phyloP scores from a whole-genome alignment of 208 protist genomes.

The Wallacemonas collosoma region DNA sequence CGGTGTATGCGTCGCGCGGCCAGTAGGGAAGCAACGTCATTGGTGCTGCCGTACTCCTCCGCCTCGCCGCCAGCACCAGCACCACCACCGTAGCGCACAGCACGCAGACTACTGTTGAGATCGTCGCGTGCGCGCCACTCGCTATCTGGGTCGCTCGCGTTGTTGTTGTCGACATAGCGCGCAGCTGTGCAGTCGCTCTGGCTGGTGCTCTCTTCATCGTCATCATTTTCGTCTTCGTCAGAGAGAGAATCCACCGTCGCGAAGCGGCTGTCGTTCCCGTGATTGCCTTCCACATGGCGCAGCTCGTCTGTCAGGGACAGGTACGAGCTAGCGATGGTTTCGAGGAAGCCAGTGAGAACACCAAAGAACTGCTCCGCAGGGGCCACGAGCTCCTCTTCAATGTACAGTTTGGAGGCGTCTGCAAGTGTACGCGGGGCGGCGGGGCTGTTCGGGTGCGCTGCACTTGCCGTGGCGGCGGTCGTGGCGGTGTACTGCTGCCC shows the following conservation, averaged over 20 bases:
- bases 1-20: not conserved
- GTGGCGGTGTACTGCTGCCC: not conserved
- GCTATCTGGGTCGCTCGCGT: not conserved
- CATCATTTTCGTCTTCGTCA: not conserved
- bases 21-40: not conserved
- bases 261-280: not conserved
- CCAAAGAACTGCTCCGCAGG: slow-evolving; percentile 17
- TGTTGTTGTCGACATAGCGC: not conserved
- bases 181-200: slow-evolving; percentile 1
- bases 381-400: slow-evolving; percentile 6
- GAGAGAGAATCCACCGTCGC: not conserved
- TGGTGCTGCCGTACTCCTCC: slow-evolving; percentile 2
- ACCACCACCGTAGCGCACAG: not conserved
- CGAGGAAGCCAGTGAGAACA: slow-evolving; percentile 7
- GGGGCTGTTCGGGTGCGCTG: not conserved
- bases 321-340: slow-evolving; percentile 13
- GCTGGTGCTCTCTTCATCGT: not conserved
- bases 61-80: not conserved
- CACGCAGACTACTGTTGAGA: slow-evolving; percentile 6
- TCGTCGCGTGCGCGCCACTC: not conserved
- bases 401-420: not conserved
- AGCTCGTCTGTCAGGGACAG: not conserved
- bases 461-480: not conserved
- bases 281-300: slow-evolving; percentile 1
- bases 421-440: not conserved